Base-by-base conservation (phyloP, 164 flowering plant genomes). In the Magnolia sinica region DNA sequence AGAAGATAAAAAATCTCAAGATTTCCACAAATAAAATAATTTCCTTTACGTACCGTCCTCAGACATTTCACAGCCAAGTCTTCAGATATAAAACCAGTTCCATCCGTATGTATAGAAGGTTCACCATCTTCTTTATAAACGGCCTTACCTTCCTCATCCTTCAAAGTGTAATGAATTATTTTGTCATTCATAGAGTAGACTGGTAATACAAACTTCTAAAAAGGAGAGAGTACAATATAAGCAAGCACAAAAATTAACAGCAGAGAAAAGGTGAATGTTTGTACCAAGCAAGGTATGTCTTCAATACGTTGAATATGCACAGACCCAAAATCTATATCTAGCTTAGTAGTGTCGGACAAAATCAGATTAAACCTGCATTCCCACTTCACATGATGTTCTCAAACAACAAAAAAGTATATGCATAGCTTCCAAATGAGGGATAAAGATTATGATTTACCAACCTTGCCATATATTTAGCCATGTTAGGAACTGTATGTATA, bases 81-180 rank as follows among this genome's bases (percentile, higher is more conserved):
- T 80, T 91, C 90, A 7, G 97, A 93, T 52, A 95, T 88, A 77
- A 80, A 95, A 51, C 99, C 99, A 45, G 98, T 95, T 68, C 99
- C 99, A 84, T 95, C 98, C 1, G 99, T 90, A 77, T 88, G 98
- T 67, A 95, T 87, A 18, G 70, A 75, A 61, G 80, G 84, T 75
- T 89, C 81, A 10, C 91, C 90, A 78, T 87, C 88, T 77, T 88
- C 84, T 80, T 84, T 79, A 65, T 29, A 61, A 3, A 90, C 81
- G 59, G 27, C 11, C 31, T 76, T 49, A 13, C 92, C 92, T 75
- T 87, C 71, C 13, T 80, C 80, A 86, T 89, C 89, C 99, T 95
- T 82, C 68, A 80, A 81, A 59, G 55, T 20, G 4, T 24, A 77
- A 64, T 72, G 27, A 22, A 68, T 7, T 27, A 1, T 74, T 31